Conservation (phyloP, 1,284 basidiomycete species). For the Athelia psychrophila region DNA sequence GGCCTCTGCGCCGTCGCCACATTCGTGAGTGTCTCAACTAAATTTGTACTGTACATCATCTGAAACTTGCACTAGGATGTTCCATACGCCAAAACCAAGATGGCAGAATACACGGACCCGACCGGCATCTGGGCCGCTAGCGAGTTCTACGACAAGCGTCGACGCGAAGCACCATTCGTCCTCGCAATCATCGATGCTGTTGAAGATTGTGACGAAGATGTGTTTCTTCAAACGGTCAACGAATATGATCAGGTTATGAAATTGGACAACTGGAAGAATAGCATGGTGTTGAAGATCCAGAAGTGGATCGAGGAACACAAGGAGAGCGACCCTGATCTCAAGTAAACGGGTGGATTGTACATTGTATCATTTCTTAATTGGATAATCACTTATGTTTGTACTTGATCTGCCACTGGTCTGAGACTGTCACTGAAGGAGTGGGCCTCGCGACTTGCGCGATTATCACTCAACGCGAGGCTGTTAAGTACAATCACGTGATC, state of each 20-base stretch:
- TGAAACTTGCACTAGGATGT: constrained; percentile 58
- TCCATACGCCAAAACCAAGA: constrained; percentile 79
- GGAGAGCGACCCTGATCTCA: constrained; percentile 46
- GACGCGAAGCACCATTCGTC: constrained; percentile 89
- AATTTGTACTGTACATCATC: constrained; percentile 1
- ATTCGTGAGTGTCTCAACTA: constrained; percentile 47
- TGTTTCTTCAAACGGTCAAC: constrained; percentile 76
- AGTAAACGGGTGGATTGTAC: constrained; percentile 23
- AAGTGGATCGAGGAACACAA: constrained; percentile 51
- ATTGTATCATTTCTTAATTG: too few species aligned
- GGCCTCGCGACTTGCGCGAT: too few species aligned
- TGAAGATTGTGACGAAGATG: constrained; percentile 76
- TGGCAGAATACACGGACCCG: constrained; percentile 55
- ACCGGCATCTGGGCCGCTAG: constrained; percentile 28
- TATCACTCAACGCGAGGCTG: too few species aligned
- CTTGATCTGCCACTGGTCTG: too few species aligned
- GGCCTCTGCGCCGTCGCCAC: constrained; percentile 90
- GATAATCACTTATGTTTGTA: too few species aligned
- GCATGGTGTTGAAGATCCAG: constrained; percentile 87
- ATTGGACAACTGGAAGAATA: constrained; percentile 95
- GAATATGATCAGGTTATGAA: constrained; percentile 89
- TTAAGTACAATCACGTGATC: neutral
- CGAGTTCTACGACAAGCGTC: constrained; percentile 51
- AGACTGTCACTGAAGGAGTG: too few species aligned
- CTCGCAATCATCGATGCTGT: constrained; percentile 75